A percentile compares a stretch with the other conserved stretches of the same genome.
phyloP scores from a whole-genome alignment of 2,329 filamentous ascomycete genomes.

The Zymoseptoria pseudotritici region DNA sequence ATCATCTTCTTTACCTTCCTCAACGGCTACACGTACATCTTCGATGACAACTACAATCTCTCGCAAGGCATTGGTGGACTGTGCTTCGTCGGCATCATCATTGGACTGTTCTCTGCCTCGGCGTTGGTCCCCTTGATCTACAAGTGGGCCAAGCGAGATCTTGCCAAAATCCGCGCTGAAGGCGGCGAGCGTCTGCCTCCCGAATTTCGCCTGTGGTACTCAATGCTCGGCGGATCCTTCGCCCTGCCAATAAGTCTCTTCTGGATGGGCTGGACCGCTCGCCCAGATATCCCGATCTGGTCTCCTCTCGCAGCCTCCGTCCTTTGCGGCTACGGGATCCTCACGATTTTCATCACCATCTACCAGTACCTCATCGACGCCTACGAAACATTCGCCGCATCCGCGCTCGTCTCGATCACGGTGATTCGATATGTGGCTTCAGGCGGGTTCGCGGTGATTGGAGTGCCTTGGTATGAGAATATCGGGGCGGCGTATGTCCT shows the following conservation, averaged over 20 bases:
- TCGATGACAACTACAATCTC: constrained; percentile 21
- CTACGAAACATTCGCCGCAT: constrained; percentile 47
- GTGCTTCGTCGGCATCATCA: constrained; percentile 13
- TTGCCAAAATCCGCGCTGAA: constrained; percentile 20
- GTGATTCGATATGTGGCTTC: constrained; percentile 34
- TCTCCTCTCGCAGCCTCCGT: constrained; percentile 44
- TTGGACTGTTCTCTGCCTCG: constrained; percentile 11
- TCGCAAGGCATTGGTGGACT: constrained; percentile 10
- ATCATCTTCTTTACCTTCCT: constrained; percentile 50
- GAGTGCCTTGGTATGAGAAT: constrained; percentile 9
- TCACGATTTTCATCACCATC: constrained; percentile 41
- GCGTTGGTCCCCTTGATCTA: constrained; percentile 13
- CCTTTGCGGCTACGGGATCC: constrained; percentile 46
- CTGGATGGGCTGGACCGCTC: constrained; percentile 56
- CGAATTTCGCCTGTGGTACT: constrained; percentile 48
- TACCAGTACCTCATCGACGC: constrained; percentile 53
- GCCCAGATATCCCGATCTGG: constrained; percentile 42
- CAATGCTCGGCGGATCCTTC: constrained; percentile 38
- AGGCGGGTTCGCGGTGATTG: constrained; percentile 35
- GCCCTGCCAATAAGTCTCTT: not conserved
- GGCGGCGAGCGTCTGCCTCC: constrained; percentile 38
- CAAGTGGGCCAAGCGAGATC: constrained; percentile 13
- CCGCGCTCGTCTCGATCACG: constrained; percentile 36
- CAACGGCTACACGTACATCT: constrained; percentile 46
- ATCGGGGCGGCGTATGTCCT: not conserved